phyloP scores from a whole-genome alignment of 768 basidiomycete species.

The Mycena belliarum region DNA sequence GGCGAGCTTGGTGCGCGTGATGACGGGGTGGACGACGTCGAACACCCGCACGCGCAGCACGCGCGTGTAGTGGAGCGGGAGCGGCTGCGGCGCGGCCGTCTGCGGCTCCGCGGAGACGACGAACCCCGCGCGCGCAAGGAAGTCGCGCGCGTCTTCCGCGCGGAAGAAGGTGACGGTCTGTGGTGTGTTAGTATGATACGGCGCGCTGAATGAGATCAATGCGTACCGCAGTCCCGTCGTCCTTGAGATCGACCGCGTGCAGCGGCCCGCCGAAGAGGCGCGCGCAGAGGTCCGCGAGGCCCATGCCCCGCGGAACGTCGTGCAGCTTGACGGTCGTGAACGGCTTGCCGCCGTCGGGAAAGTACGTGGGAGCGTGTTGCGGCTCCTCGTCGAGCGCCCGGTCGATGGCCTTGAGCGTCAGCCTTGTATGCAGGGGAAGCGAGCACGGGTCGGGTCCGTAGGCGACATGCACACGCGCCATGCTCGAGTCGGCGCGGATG shows the following conservation, averaged over 20 bases:
- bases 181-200: background rate
- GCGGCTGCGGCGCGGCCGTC: background rate
- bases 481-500: background rate
- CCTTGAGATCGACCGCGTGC: background rate
- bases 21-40: background rate
- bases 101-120: too few relatives aligned
- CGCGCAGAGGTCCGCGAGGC: background rate
- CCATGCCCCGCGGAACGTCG: background rate
- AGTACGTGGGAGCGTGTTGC: background rate
- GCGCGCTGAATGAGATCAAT: background rate
- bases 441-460: conserved; percentile 2
- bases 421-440: too few relatives aligned
- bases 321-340: background rate
- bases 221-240: background rate
- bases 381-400: background rate
- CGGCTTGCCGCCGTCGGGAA: background rate
- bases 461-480: background rate
- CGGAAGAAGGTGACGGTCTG: background rate
- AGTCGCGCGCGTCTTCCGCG: conserved; percentile 3
- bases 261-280: background rate
- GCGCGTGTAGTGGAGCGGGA: background rate
- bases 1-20: background rate
- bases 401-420: background rate
- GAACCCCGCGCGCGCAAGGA: background rate
- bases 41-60: background rate